Percentiles rank a stretch among this genome's conserved stretches.
Conservation (phyloP, 352 stramenopile genomes). For the Pythium oligandrum region DNA sequence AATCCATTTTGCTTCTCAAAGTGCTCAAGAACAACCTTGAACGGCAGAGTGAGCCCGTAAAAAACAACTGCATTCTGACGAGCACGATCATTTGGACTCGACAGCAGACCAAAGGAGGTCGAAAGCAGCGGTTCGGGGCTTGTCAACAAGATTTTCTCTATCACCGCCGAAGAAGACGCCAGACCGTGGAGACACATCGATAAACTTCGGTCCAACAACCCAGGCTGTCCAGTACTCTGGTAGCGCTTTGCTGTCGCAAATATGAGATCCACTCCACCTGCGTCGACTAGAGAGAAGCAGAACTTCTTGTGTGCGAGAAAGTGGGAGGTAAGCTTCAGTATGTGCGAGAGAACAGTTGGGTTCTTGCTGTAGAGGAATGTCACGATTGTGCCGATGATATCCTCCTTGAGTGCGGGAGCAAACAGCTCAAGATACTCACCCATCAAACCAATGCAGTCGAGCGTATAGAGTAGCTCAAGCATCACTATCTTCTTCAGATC, state of each 20-base stretch:
- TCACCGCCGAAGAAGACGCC: conserved; percentile 70
- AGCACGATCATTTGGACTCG: conserved; percentile 73
- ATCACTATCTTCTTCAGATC: conserved; percentile 74
- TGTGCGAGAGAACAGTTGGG: conserved; percentile 67
- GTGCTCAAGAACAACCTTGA: conserved; percentile 77
- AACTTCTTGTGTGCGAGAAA: conserved; percentile 87
- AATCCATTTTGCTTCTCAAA: conserved; percentile 83
- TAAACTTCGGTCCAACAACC: conserved; percentile 64
- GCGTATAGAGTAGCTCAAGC: conserved; percentile 75
- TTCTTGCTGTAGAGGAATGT: conserved; percentile 86
- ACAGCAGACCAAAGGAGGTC: conserved; percentile 57
- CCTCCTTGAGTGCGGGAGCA: conserved; percentile 73
- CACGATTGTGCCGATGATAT: conserved; percentile 76
- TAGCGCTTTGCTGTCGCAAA: conserved; percentile 57
- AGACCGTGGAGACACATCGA: conserved; percentile 86
- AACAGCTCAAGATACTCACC: conserved; percentile 85
- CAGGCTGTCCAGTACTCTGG: conserved; percentile 49
- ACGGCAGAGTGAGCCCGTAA: conserved; percentile 73
- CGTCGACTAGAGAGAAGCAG: conserved; percentile 67
- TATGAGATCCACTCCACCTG: conserved; percentile 65
- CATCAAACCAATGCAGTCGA: conserved; percentile 82
- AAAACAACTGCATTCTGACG: conserved; percentile 82
- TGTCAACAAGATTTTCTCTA: conserved; percentile 61
- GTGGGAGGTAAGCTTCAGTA: conserved; percentile 81
- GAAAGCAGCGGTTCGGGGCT: conserved; percentile 57